Base-by-base conservation (phyloP, 306 rosid species). In the Lithocarpus polystachyus region DNA sequence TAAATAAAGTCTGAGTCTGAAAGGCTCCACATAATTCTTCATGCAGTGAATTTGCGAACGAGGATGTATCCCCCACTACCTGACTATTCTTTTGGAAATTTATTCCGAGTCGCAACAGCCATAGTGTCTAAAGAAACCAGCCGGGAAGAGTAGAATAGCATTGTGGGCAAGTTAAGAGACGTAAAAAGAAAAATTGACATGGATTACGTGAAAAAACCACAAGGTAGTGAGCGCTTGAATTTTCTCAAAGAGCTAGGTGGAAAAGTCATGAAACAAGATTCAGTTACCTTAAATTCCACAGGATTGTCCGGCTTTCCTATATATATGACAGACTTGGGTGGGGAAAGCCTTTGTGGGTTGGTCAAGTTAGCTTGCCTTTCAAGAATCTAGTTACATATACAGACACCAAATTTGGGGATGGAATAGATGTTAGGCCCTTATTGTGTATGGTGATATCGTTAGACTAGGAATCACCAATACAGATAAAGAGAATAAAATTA, bases 281-380 rank as follows among this genome's bases (percentile, higher is more conserved):
- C 56, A 35, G 15, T 18, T 18, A 35, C 43, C 13, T 71, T 53
- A 20, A 37, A 48, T 12, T 82, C 71, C 22, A 77, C 33, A 18
- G 60, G 80, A 5, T 75, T 54, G 77, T 2, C 37, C 15, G 71
- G 69, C 2, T 35, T 81, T 18, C 77, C 77, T 0, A 17, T 84
- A 3, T 82, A 84, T 53, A 87, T 54, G 79, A 87, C 29, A n/a
- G n/a, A n/a, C 77, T 84, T 26, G 90, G 88, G 20, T 80, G 85
- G 88, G 84, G 90, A 22, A 82, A 77, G 24, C 88, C 90, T 10
- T 40, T 61, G 0, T 84, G 87, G 88, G 87, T 82, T 40, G 69
- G 71, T 11, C 57, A 82, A 14, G 62, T 75, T 14, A 82, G 81
- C 56, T 18, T 75, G 19, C 51, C 79, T 5, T 37, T 54, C 2